phyloP scores from a whole-genome alignment of 106 monocot genomes.

The Chionographis japonica region DNA sequence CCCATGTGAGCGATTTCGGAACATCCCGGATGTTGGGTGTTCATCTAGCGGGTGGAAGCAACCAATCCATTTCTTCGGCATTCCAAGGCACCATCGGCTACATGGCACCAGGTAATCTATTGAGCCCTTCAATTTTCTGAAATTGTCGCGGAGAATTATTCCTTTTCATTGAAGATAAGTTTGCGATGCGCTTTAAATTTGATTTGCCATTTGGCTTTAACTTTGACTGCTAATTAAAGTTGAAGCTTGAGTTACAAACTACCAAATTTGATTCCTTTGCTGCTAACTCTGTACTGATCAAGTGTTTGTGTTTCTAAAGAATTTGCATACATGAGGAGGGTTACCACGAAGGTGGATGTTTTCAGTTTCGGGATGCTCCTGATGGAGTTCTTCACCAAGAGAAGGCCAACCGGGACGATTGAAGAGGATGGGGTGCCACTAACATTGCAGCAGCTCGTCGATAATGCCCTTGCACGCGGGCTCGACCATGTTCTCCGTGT shows the following conservation, averaged over 20 bases:
- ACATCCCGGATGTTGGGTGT: constrained; percentile 68
- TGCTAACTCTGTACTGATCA: too few species aligned
- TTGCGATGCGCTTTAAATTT: too few species aligned
- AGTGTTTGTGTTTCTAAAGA: constrained; percentile 20
- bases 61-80: constrained; percentile 35
- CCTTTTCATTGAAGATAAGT: too few species aligned
- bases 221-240: too few species aligned
- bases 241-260: too few species aligned
- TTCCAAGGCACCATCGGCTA: constrained; percentile 97
- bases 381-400: constrained; percentile 79
- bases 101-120: constrained; percentile 73
- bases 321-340: constrained; percentile 79
- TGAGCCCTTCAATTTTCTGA: not conserved
- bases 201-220: too few species aligned
- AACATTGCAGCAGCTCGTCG: constrained; percentile 57
- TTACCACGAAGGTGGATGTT: constrained; percentile 76
- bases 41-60: constrained; percentile 22
- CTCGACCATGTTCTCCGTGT: constrained; percentile 22
- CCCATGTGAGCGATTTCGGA: constrained; percentile 76
- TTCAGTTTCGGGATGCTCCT: constrained; percentile 81
- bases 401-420: constrained; percentile 46
- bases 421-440: constrained; percentile 25
- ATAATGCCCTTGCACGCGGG: constrained; percentile 41
- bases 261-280: too few species aligned
- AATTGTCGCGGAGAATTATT: too few species aligned